These are phyloP conservation scores for Stenogyne calaminthoides DNA, from an alignment of 305 asterid species.

Conservation along the genomic window DNA sequence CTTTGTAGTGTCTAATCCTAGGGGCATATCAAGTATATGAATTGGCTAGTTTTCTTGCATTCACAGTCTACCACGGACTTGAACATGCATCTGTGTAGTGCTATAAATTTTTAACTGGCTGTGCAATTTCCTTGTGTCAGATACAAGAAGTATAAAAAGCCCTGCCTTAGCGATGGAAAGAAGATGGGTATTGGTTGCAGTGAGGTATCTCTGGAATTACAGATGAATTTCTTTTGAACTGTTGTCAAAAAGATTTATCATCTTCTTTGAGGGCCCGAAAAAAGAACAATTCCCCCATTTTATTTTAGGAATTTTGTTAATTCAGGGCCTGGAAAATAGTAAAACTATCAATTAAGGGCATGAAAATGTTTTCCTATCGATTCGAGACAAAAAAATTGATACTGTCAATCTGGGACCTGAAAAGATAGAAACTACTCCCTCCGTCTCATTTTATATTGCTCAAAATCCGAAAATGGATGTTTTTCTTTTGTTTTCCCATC, in stretches of 20 bases:
- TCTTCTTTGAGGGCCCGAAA: neutral
- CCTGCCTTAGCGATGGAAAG: slow-evolving; percentile 50
- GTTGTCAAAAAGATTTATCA: neutral
- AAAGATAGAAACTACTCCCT: too few relatives aligned
- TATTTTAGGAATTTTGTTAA: too few relatives aligned
- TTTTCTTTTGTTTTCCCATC: too few relatives aligned
- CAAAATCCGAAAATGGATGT: too few relatives aligned
- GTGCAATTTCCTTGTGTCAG: slow-evolving; percentile 42
- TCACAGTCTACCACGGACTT: neutral
- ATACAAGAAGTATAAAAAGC: slow-evolving; percentile 68
- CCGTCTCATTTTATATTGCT: too few relatives aligned
- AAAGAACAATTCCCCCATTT: neutral
- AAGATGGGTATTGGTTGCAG: slow-evolving; percentile 58
- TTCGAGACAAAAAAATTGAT: too few relatives aligned
- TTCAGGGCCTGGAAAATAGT: too few relatives aligned
- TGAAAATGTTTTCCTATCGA: too few relatives aligned
- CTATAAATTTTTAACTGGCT: slow-evolving; percentile 2
- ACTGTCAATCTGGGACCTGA: too few relatives aligned
- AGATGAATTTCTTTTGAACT: slow-evolving; percentile 19
- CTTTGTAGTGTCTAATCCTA: slow-evolving; percentile 8
- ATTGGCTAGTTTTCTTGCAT: slow-evolving; percentile 20
- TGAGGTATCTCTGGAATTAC: slow-evolving; percentile 40
- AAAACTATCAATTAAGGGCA: too few relatives aligned
- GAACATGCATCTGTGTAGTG: neutral
- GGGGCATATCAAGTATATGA: neutral